Base-by-base conservation (phyloP, 768 basidiomycete species). In the Mrakia frigida region DNA sequence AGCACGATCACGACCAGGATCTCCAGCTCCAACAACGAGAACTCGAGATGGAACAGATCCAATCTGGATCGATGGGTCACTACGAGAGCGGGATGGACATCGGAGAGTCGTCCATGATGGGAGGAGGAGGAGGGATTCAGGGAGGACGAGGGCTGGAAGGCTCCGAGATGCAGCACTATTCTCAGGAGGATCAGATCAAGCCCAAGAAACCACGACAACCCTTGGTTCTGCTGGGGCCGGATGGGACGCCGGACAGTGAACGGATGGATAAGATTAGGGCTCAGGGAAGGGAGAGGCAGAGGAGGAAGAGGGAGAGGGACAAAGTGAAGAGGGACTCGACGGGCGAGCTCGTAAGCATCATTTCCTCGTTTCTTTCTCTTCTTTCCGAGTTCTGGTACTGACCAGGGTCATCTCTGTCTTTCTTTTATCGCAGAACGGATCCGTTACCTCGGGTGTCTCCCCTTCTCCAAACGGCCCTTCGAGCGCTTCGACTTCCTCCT, bases 261-360 rank as follows among this genome's bases (percentile, higher is more conserved):
- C 50, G 71, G 35, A 35, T 72, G 14, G 71, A 53, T 6, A 72
- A 72, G 71, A 72, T 72, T 21, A n/a, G 71, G 35, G 46, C 50
- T 25, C 71, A 72, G 52, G 71, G 71, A 5, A 53, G 71, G 39
- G 71, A 72, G 52, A 53, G 71, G 31, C 71, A 72, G 71, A 50
- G 71, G 28, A 72, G 50, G 50, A 72, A 72, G 59, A 41, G 71
- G 35, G 71, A 72, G 53, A 53, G 71, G 23, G 71, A 72, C 52
- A 56, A 53, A 72, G 71, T 31, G 35, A 53, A 72, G 39, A 53
- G 59, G 33, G 52, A 60, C 52, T 60, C 52, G 46, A 46, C 35
- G 25, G 71, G 33, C 5, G 50, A 35, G 35, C n/a, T 35, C 5
- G 71, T 56, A 33, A 9, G 71, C 59, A 11, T 33, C 16, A 14